Conservation (phyloP, 768 basidiomycete species). For the Phaeolepiota aurea region DNA sequence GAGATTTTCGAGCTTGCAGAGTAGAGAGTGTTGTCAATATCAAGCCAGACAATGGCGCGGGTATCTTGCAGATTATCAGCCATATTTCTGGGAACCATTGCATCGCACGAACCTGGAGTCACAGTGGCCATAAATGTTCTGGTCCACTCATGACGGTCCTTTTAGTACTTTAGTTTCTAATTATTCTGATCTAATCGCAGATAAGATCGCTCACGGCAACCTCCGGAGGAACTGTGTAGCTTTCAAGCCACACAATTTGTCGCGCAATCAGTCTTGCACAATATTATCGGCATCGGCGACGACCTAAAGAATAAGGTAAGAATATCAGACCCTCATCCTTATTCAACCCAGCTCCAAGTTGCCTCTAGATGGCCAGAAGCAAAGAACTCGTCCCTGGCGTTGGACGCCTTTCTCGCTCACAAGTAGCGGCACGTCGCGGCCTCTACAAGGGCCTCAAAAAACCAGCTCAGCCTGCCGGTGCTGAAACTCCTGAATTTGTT, state of each 20-base stretch:
- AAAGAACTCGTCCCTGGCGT: conserved; percentile 78
- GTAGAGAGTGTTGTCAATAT: conserved; percentile 87
- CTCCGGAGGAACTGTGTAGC: conserved; percentile 35
- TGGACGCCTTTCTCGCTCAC: conserved; percentile 77
- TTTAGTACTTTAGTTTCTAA: too few species aligned
- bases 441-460: conserved; percentile 85
- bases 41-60: conserved; percentile 65
- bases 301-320: conserved; percentile 45
- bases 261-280: conserved; percentile 21
- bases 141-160: too few species aligned
- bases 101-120: too few species aligned
- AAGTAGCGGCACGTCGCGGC: conserved; percentile 72
- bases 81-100: too few species aligned
- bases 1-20: conserved; percentile 68
- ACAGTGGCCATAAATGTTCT: too few species aligned
- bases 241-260: conserved; percentile 31
- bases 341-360: conserved; percentile 4
- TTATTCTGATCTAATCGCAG: conserved; percentile 26
- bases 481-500: conserved; percentile 52
- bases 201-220: conserved; percentile 16
- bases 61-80: conserved; percentile 29
- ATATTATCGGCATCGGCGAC: conserved; percentile 39
- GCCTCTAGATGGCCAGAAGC: conserved; percentile 66
- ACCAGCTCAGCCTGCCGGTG: conserved; percentile 52
- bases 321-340: conserved; percentile 7